Evolutionary conservation across 1,284 basidiomycete species (phyloP).

Genomic region (Apiotrichum domesticum): DNA sequence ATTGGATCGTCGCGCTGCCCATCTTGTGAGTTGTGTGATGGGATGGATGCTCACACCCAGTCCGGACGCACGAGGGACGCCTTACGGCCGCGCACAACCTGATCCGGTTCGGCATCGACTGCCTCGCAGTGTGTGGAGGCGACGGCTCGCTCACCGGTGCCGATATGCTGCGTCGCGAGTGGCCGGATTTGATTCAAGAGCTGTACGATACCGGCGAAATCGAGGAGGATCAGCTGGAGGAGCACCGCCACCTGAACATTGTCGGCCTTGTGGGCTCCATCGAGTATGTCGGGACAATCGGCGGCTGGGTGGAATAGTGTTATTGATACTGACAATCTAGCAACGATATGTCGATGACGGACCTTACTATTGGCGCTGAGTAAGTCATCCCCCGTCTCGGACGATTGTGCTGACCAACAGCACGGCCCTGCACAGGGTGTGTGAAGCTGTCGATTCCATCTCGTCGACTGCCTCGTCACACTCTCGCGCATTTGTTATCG

Average conservation of each 20-base stretch:
- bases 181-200: constrained; percentile 73
- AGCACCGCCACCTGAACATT: constrained; percentile 81
- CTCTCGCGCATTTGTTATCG: constrained; percentile 94
- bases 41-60: constrained; percentile 14
- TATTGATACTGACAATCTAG: constrained; percentile 16
- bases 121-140: constrained; percentile 92
- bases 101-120: constrained; percentile 93
- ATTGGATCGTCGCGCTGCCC: constrained; percentile 78
- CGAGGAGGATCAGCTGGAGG: constrained; percentile 62
- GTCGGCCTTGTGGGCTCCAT: constrained; percentile 97
- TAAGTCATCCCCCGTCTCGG: no score
- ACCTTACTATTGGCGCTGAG: constrained; percentile 92
- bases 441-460: constrained; percentile 98
- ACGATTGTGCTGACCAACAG: no score
- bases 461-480: constrained; percentile 94
- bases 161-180: constrained; percentile 87
- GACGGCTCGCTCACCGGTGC: constrained; percentile 95
- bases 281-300: constrained; percentile 51
- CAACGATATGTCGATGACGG: constrained; percentile 98
- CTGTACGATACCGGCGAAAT: constrained; percentile 65
- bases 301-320: no score
- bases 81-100: constrained; percentile 81
- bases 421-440: constrained; percentile 91
- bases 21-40: background rate
- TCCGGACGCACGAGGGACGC: constrained; percentile 82